Evolutionary conservation across 2,329 filamentous ascomycete genomes (phyloP), one percentile per base, ranked within the genome.

Genomic region (Phaeophleospora eucalypticola): DNA sequence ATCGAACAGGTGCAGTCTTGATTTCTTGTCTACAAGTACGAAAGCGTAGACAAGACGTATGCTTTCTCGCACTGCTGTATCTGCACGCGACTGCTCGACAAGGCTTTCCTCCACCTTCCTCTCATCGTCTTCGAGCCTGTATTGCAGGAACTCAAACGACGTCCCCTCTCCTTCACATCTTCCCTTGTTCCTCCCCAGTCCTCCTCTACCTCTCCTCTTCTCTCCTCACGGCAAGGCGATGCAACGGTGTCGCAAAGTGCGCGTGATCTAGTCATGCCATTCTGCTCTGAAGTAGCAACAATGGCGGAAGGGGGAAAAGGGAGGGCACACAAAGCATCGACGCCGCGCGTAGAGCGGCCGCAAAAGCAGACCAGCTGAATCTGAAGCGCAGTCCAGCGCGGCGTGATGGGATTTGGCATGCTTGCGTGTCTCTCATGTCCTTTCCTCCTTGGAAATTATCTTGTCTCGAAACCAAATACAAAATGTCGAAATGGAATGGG

Each of bases 341-440:
- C 38, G 21, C 39, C 24, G 42, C 45, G 43, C 12, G 24, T n/a
- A n/a, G n/a, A n/a, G 24, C 7, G 24, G 7, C 12, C 12, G 24
- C 24, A 29, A 36, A 47, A 52, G 43, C 43, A 53, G 51, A 45
- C 51, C 46, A 37, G 51, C 51, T 53, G 46, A 45, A 48, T 47
- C 43, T 19, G 45, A 43, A 41, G 32, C 37, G 32, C 21, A 27
- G 38, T n/a, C n/a, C n/a, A n/a, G n/a, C n/a, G n/a, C n/a, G n/a
- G n/a, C n/a, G n/a, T n/a, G n/a, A n/a, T n/a, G n/a, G n/a, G n/a
- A n/a, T n/a, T n/a, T n/a, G n/a, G n/a, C n/a, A n/a, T n/a, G n/a
- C n/a, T n/a, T n/a, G n/a, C n/a, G n/a, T n/a, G n/a, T n/a, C n/a
- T n/a, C n/a, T n/a, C n/a, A n/a, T n/a, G n/a, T n/a, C n/a, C n/a